Evolutionary conservation across 169 alveolate genomes (phyloP), one percentile per base, ranked within the genome.

Genomic region (Plasmodium coatneyi): DNA sequence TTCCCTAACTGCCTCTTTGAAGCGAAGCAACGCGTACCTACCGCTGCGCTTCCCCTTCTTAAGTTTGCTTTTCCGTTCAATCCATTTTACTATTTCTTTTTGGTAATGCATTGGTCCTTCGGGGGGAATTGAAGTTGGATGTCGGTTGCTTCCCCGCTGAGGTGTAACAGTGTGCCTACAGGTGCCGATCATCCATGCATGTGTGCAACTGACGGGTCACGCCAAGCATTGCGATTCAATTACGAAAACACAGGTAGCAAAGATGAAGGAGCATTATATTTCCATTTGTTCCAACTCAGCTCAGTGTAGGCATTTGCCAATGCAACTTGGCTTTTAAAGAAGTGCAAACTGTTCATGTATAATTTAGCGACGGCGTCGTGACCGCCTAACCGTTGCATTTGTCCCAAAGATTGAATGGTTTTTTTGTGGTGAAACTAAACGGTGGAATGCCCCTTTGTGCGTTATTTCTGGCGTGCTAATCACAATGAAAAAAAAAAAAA

Each of bases 41-140:
- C 92, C 46, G 25, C n/a, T n/a, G 7, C 36, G 71, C 46, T 83
- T 83, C 32, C 41, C 82, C 36, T 39, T 82, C 71, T 66, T 12
- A 16, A 83, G 72, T 16, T 39, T 32, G 7, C 22, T 83, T 70
- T 83, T 83, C 46, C n/a, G 80, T 34, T 83, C 92, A 14, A 83
- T 41, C 92, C 70, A 83, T 70, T 83, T 83, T 6, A 2, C 7
- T 66, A 83, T 83, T 70, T 22, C 92, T 43, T 4, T 83, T 36
- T 83, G 92, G 49, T 70, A 41, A 41, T 83, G 12, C 92, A 83
- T 83, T 19, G 52, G n/a, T 60, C 16, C 74, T 7, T 60, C n/a
- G 14, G 1, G 36, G 12, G 5, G 16, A 60, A 60, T 14, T 60
- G 56, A 56, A 19, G 34, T 22, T 60, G 36, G 36, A 22, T 9